Conservation (phyloP, 352 stramenopile genomes). For the Pythium myriotylum region DNA sequence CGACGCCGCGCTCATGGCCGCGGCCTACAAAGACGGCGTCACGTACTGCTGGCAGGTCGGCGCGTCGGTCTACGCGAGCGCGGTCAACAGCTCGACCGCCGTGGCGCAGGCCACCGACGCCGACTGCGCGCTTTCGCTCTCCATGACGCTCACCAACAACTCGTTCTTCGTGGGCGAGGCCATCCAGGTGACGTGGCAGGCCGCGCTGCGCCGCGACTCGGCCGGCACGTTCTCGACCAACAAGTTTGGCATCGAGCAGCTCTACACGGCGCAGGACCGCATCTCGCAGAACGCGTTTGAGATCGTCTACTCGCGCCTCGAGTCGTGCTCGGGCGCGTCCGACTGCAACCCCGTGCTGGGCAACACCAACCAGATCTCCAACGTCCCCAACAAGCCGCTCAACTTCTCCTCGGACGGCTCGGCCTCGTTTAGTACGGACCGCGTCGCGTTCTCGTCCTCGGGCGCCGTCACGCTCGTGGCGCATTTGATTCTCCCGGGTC, state of each 20-base stretch:
- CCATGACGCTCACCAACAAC: constrained; percentile 41
- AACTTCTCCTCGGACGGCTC: constrained; percentile 43
- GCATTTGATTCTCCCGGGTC: constrained; percentile 57
- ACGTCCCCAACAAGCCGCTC: constrained; percentile 48
- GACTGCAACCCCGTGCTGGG: constrained; percentile 63
- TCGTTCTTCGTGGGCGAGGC: constrained; percentile 60
- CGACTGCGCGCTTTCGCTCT: constrained; percentile 54
- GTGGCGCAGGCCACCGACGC: constrained; percentile 21
- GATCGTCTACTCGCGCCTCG: constrained; percentile 58
- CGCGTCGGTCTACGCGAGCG: constrained; percentile 25
- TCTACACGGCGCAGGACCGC: constrained; percentile 49
- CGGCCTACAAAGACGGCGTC: constrained; percentile 17
- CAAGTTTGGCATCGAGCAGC: constrained; percentile 44
- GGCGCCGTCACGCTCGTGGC: constrained; percentile 61
- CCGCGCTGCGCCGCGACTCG: constrained; percentile 43
- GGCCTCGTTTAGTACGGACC: constrained; percentile 26
- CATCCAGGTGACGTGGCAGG: constrained; percentile 69
- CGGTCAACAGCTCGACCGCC: constrained; percentile 9
- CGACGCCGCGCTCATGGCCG: neutral
- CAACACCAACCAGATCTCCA: constrained; percentile 42
- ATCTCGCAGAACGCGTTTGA: constrained; percentile 57
- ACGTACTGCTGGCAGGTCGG: constrained; percentile 35
- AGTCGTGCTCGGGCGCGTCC: constrained; percentile 41
- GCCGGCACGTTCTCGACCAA: constrained; percentile 43
- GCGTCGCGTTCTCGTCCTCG: constrained; percentile 43